Evolutionary conservation across 768 basidiomycete genomes (phyloP), one percentile per base, ranked within the genome.

Genomic region (Suillus brevipes): DNA sequence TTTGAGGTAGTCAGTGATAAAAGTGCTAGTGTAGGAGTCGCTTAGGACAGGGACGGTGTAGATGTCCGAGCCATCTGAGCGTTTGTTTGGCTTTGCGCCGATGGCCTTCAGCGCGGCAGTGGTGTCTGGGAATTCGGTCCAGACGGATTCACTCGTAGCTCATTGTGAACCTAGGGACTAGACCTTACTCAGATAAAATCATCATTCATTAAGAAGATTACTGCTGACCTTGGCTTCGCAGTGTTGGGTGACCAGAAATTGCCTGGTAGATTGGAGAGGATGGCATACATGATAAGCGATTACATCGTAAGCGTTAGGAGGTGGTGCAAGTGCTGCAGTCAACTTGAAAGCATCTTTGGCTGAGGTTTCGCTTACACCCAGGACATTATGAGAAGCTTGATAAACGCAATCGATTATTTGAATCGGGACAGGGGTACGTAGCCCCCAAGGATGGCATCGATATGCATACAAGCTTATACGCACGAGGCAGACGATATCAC

Each of bases 111-210:
- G 73, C 25, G 77, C 60, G 0, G 64, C 28, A 37, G 75, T 77
- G 64, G 86, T 79, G 61, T 85, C 82, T 12, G 79, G 80, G 65
- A 80, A 83, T 64, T 85, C 83, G 58, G 86, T 70, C 80, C 81
- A 84, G 52, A 80, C 76, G 68, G 25, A 80, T 36, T n/a, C 69
- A 70, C 60, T 80, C 79, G 70, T 71, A 71, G 64, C 78, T 76
- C 53, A 81, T 65, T 1, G 71, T 68, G 55, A 70, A 69, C 52
- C 75, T 77, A 38, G 38, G 25, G 3, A 2, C 14, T 60, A 65
- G 3, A 25, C 13, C 43, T n/a, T 28, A 2, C 5, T 50, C 5
- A 28, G 28, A 12, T 28, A 36, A 8, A 10, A 2, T 12, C 25
- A 20, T 49, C 7, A 65, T 62, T 16, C 2, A 67, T 40, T 7